A percentile compares a stretch with the other conserved stretches of the same genome.
Conservation (phyloP, 1,139 yeast species). For the Geotrichum bryndzae region DNA sequence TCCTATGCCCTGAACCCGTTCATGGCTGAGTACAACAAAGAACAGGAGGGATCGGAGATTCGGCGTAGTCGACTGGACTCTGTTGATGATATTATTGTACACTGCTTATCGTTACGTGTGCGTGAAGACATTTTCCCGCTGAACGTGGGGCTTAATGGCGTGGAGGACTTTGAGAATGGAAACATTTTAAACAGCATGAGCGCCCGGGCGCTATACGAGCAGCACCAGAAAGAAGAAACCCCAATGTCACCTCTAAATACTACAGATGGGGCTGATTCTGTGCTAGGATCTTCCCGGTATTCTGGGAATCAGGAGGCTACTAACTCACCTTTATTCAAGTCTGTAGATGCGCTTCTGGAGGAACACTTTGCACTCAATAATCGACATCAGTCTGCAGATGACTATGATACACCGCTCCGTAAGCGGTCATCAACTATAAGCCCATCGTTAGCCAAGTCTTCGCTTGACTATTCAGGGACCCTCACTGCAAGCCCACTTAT, state of each 20-base stretch:
- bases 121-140: constrained; percentile 1
- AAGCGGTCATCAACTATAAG: constrained; percentile 4
- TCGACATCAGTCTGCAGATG: background rate
- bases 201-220: background rate
- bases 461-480: background rate
- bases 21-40: constrained; percentile 5
- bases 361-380: background rate
- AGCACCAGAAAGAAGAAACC: background rate
- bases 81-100: constrained; percentile 8
- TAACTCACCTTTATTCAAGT: background rate
- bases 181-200: background rate
- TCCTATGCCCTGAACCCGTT: constrained; percentile 13
- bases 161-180: background rate
- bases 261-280: background rate
- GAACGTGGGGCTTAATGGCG: background rate
- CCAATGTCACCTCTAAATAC: background rate
- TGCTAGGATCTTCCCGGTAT: background rate
- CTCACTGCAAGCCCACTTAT: constrained; percentile 17
- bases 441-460: constrained; percentile 9
- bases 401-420: background rate
- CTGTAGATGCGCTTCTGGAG: background rate
- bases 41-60: constrained; percentile 6
- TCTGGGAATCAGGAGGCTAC: background rate
- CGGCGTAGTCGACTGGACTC: constrained; percentile 1
- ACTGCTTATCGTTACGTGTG: constrained; percentile 10